phyloP scores from a whole-genome alignment of 257 asterid species.

The Gentiana straminea region DNA sequence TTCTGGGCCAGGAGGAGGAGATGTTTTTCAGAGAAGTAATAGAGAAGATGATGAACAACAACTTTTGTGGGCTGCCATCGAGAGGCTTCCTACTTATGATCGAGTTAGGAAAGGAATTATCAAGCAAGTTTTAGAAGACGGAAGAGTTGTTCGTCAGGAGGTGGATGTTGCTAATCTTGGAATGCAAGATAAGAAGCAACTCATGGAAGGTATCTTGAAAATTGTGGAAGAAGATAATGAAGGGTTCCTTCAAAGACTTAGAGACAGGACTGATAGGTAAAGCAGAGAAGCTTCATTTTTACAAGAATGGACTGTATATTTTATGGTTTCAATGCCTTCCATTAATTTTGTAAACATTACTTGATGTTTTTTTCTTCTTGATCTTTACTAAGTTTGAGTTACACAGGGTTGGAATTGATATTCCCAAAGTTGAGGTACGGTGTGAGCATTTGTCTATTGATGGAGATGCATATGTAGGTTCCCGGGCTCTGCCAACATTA shows the following conservation, averaged over 20 bases:
- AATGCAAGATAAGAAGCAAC: slow-evolving; percentile 46
- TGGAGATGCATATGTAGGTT: slow-evolving; percentile 68
- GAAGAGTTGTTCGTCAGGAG: slow-evolving; percentile 50
- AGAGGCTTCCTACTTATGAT: slow-evolving; percentile 82
- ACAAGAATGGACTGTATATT: neutral
- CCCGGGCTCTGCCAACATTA: slow-evolving; percentile 90
- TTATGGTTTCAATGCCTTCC: neutral
- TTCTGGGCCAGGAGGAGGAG: slow-evolving; percentile 62
- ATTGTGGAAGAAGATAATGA: slow-evolving; percentile 92
- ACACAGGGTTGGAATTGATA: slow-evolving; percentile 67
- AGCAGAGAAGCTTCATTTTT: slow-evolving; percentile 1
- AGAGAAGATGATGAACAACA: slow-evolving; percentile 75
- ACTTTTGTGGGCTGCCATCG: slow-evolving; percentile 95
- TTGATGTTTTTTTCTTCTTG: neutral
- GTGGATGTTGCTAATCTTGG: slow-evolving; percentile 64
- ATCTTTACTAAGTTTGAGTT: neutral
- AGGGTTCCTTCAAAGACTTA: slow-evolving; percentile 60
- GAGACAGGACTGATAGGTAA: slow-evolving; percentile 85
- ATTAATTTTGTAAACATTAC: neutral
- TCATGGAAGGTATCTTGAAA: slow-evolving; percentile 53
- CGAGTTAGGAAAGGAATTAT: slow-evolving; percentile 71
- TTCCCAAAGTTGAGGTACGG: slow-evolving; percentile 82
- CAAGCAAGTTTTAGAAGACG: slow-evolving; percentile 59
- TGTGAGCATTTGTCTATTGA: slow-evolving; percentile 59
- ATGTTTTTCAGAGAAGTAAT: slow-evolving; percentile 49